phyloP scores from a whole-genome alignment of 179 eudicot genomes.

The Beta corolliflora region DNA sequence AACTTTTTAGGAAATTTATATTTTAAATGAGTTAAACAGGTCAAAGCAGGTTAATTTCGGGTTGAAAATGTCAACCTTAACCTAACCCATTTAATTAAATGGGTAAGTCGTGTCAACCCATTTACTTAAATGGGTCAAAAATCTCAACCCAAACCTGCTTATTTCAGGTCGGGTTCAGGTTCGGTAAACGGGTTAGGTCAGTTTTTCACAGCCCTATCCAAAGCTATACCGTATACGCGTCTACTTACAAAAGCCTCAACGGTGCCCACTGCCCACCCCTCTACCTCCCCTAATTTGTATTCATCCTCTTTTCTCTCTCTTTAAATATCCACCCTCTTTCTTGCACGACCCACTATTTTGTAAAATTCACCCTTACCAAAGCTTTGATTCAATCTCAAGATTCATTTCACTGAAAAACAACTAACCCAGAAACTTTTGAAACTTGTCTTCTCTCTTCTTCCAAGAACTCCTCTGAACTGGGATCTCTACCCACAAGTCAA shows the following conservation, averaged over 20 bases:
- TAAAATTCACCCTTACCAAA: slow-evolving; percentile 11
- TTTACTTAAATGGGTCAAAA: no score
- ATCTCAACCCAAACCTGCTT: no score
- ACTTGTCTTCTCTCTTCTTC: background rate
- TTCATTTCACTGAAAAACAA: slow-evolving; percentile 6
- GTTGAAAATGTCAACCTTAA: no score
- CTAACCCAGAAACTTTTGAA: background rate
- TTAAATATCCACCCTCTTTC: background rate
- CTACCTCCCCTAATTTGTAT: background rate
- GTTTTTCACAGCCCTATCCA: no score
- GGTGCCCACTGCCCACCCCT: slow-evolving; percentile 8
- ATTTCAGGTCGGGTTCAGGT: no score
- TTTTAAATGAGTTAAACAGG: no score
- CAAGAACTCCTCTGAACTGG: background rate
- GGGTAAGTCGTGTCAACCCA: no score
- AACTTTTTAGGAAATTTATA: no score
- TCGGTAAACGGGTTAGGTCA: no score
- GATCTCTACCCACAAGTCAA: slow-evolving; percentile 6
- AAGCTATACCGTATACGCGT: slow-evolving; percentile 15
- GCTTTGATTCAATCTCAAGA: slow-evolving; percentile 9
- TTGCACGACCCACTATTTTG: slow-evolving; percentile 3
- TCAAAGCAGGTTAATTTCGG: no score
- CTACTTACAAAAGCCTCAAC: slow-evolving; percentile 11
- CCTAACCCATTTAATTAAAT: no score
- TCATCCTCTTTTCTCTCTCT: slow-evolving; percentile 12